These are phyloP conservation scores for Paraphaeosphaeria sporulosa DNA, from an alignment of 2,329 filamentous ascomycete species.

Conservation along the genomic window DNA sequence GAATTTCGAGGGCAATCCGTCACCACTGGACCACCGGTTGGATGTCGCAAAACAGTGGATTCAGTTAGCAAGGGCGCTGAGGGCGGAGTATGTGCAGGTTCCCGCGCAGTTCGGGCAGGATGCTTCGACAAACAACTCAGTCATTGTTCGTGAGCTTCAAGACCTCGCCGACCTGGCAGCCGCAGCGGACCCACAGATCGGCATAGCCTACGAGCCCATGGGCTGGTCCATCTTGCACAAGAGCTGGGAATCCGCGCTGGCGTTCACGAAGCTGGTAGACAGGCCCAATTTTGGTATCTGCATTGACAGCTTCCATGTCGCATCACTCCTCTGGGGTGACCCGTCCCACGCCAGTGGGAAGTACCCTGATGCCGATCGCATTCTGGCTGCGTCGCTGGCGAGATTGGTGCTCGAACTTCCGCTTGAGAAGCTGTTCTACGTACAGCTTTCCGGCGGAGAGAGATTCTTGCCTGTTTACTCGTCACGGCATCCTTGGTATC, in stretches of 20 bases:
- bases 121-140: slow-evolving; percentile 32
- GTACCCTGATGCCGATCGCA: slow-evolving; percentile 15
- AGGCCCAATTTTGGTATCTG: slow-evolving; percentile 75
- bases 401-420: slow-evolving; percentile 11
- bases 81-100: slow-evolving; percentile 17
- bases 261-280: slow-evolving; percentile 68
- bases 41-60: slow-evolving; percentile 17
- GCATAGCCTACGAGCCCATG: slow-evolving; percentile 75
- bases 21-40: slow-evolving; percentile 13
- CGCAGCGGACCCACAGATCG: slow-evolving; percentile 60
- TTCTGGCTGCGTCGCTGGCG: slow-evolving; percentile 5
- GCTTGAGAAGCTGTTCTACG: slow-evolving; percentile 14
- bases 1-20: slow-evolving; percentile 23
- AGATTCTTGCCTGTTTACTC: slow-evolving; percentile 14
- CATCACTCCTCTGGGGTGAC: slow-evolving; percentile 25
- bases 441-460: slow-evolving; percentile 21
- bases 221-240: slow-evolving; percentile 72
- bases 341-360: slow-evolving; percentile 17
- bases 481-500: slow-evolving; percentile 17
- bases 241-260: slow-evolving; percentile 74
- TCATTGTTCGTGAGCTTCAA: slow-evolving; percentile 67
- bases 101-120: slow-evolving; percentile 21
- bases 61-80: slow-evolving; percentile 13
- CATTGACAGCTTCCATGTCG: slow-evolving; percentile 77
- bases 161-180: slow-evolving; percentile 71